Evolutionary conservation across 257 asterid species (phyloP).

Genomic region (Paulownia fortunei): DNA sequence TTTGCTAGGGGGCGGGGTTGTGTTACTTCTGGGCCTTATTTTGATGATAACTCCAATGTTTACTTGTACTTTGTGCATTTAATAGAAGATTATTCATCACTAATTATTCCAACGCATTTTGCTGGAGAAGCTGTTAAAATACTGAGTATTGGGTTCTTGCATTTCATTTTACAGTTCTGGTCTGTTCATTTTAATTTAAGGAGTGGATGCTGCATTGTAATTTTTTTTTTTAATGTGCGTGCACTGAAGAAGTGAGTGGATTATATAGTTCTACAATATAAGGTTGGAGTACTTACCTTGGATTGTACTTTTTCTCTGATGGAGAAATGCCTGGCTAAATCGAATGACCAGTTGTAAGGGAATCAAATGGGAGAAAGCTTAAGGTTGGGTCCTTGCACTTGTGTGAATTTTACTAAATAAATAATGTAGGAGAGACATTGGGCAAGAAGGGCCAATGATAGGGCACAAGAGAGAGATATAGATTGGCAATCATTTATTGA

Average conservation of each 20-base stretch:
- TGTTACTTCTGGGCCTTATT: slow-evolving; percentile 3
- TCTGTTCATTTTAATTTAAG: not conserved
- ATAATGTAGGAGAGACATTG: not conserved
- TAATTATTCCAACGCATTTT: slow-evolving; percentile 1
- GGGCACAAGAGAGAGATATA: not conserved
- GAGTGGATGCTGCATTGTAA: slow-evolving; percentile 12
- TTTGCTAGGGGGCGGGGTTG: no score
- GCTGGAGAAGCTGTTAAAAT: not conserved
- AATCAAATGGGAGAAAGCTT: slow-evolving; percentile 12
- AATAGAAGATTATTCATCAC: not conserved
- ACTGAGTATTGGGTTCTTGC: slow-evolving; percentile 2
- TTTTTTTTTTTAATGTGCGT: not conserved
- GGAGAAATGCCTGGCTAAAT: slow-evolving; percentile 6
- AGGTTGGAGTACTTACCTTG: slow-evolving; percentile 11
- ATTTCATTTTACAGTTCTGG: no score
- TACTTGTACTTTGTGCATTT: slow-evolving; percentile 13
- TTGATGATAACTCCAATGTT: slow-evolving; percentile 1
- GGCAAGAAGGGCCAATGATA: not conserved
- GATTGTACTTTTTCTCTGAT: not conserved
- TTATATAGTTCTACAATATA: not conserved
- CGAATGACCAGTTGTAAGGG: not conserved
- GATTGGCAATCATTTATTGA: slow-evolving; percentile 7
- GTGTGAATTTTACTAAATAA: not conserved
- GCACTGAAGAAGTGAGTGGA: slow-evolving; percentile 16
- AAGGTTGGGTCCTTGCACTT: slow-evolving; percentile 1